Conservation (phyloP, 1,284 basidiomycete species). For the Puccinia horiana region DNA sequence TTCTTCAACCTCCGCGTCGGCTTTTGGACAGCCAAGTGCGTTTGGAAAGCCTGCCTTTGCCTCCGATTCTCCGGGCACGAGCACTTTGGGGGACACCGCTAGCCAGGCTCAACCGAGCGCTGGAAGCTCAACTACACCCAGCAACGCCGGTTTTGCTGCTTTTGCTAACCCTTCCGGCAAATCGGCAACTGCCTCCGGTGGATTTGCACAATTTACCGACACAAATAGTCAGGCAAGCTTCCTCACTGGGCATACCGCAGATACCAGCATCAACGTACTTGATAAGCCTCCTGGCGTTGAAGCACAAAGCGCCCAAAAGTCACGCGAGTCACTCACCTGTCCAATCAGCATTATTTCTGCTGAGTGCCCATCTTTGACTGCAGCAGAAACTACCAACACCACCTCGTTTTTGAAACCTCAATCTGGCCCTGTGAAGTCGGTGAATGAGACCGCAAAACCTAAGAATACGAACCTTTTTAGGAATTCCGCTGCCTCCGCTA, state of each 20-base stretch:
- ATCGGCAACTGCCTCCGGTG: neutral
- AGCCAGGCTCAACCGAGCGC: neutral
- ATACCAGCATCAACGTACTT: neutral
- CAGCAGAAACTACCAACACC: neutral
- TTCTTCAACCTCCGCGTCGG: neutral
- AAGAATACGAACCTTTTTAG: neutral
- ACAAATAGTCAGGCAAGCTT: neutral
- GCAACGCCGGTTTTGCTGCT: slow-evolving; percentile 27
- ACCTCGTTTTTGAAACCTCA: neutral
- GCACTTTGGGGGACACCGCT: neutral
- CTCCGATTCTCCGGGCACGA: neutral
- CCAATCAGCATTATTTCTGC: neutral
- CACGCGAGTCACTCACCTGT: neutral
- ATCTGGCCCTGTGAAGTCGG: neutral
- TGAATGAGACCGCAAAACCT: neutral
- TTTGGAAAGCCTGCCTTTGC: slow-evolving; percentile 24
- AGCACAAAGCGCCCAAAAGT: neutral
- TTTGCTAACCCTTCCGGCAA: slow-evolving; percentile 11
- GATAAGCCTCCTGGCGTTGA: neutral
- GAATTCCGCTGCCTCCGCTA: neutral
- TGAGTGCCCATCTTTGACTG: neutral
- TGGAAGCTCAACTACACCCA: neutral
- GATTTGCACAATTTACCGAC: slow-evolving; percentile 43
- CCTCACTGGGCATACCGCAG: neutral
- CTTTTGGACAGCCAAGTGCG: neutral